Evolutionary conservation across 768 basidiomycete genomes (phyloP).

Genomic region (Suillus lakei): DNA sequence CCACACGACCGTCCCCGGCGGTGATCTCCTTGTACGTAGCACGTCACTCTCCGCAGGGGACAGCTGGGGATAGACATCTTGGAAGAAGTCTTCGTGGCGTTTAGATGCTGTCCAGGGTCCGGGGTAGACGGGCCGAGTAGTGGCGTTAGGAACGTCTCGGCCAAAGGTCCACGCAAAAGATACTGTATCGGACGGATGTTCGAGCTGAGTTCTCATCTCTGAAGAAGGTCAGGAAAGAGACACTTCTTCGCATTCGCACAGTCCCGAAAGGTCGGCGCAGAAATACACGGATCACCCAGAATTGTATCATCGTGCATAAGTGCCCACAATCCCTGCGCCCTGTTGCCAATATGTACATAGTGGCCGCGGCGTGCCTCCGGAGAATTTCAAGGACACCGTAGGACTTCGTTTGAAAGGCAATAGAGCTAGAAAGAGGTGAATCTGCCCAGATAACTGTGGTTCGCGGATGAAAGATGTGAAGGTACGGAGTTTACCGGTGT

Average conservation of each 20-base stretch:
- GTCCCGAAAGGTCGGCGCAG: not conserved
- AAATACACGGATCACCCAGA: not conserved
- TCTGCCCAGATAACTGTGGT: not conserved
- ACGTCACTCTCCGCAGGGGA: not conserved
- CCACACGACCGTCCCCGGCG: constrained; percentile 1
- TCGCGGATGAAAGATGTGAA: constrained; percentile 3
- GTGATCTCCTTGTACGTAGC: constrained; percentile 3
- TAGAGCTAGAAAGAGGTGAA: not conserved
- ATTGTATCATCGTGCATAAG: not conserved
- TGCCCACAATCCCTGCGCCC: not conserved
- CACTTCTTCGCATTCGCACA: not conserved
- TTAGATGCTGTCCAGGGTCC: constrained; percentile 3
- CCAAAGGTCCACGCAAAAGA: not conserved
- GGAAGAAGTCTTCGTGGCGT: constrained; percentile 8
- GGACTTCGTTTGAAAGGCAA: not conserved
- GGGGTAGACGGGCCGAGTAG: not conserved
- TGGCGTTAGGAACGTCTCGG: not conserved
- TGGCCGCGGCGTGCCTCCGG: not conserved
- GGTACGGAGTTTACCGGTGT: not conserved
- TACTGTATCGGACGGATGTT: not conserved
- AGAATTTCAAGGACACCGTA: not conserved
- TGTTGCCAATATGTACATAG: not conserved
- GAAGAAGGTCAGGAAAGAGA: not conserved
- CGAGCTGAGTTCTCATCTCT: not conserved
- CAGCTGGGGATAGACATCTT: not conserved